Evolutionary conservation across 108 stramenopile species (phyloP).

Genomic region (Skeletonema menzelii): DNA sequence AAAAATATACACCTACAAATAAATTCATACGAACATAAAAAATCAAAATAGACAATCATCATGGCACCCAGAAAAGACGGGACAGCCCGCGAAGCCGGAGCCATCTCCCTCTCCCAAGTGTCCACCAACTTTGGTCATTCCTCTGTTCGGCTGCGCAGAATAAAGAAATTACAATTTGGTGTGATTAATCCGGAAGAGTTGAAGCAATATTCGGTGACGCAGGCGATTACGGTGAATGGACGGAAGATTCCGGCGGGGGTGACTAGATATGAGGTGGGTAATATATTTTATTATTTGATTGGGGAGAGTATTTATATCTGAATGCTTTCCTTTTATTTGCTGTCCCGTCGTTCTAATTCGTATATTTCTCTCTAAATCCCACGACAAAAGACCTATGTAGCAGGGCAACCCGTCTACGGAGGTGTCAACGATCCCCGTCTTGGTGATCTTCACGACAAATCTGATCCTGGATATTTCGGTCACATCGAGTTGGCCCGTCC

Average conservation of each 20-base stretch:
- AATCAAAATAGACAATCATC: neutral
- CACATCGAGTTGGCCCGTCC: constrained; percentile 96
- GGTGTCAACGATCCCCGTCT: constrained; percentile 97
- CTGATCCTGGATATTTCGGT: constrained; percentile 98
- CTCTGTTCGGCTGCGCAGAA: constrained; percentile 81
- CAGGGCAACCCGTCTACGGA: constrained; percentile 95
- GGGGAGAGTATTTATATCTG: neutral
- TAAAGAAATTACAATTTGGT: constrained; percentile 97
- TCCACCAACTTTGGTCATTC: constrained; percentile 95
- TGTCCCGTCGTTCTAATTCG: neutral
- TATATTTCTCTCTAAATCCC: neutral
- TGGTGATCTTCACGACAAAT: constrained; percentile 88
- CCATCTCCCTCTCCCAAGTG: constrained; percentile 72
- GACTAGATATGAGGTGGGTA: constrained; percentile 70
- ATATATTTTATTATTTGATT: neutral
- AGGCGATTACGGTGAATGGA: constrained; percentile 90
- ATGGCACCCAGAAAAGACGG: constrained; percentile 46
- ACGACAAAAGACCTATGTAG: constrained; percentile 60
- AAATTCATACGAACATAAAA: neutral
- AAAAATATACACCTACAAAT: neutral
- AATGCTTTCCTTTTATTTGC: neutral
- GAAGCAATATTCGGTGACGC: constrained; percentile 92
- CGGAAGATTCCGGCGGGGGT: constrained; percentile 92
- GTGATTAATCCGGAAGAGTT: constrained; percentile 96
- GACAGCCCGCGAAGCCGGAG: constrained; percentile 67